Evolutionary conservation across 345 rosid genomes (phyloP), one percentile per base, ranked within the genome.

Genomic region (Triadica sebifera): DNA sequence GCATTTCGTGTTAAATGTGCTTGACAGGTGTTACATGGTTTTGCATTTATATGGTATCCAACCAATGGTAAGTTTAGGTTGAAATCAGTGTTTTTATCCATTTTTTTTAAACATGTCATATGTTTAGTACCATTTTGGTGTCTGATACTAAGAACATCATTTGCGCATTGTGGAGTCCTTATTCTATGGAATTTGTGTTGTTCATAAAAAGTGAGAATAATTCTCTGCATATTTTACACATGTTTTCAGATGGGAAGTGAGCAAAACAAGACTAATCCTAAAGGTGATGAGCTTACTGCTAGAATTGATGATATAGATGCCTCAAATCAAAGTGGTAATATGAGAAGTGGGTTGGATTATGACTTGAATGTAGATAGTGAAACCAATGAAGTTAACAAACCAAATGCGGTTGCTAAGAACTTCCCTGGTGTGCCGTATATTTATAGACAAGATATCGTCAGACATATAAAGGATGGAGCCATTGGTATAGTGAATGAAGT

Each of bases 401-500:
- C n/a, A n/a, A n/a, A n/a, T n/a, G n/a, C n/a, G n/a, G n/a, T n/a
- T n/a, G n/a, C n/a, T n/a, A n/a, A n/a, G n/a, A n/a, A n/a, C n/a
- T n/a, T n/a, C n/a, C n/a, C n/a, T n/a, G n/a, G n/a, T 71, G 82
- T 80, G 46, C 88, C 87, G 0, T 84, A 79, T 75, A 76, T 91
- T 71, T 96, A 90, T 75, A 74, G 93, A 69, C 89, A 96, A 80
- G 99, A 96, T 84, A 81, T 93, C 72, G 97, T 93, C 49, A 85
- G 84, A 73, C 87, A 83, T 82, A 88, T 79, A 67, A 85, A 17
- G 53, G 85, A 69, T 59, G 88, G 89, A 59, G 79, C 78, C 67
- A 79, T 90, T 69, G 99, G 98, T 59, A 84, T 96, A 83, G 99
- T 96, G 51, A 90, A 90, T 68, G 98, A 90, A 80, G 93, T 90